These are phyloP conservation scores for Syzygium jambos DNA, from an alignment of 345 rosid genomes.

Conservation along the genomic window DNA sequence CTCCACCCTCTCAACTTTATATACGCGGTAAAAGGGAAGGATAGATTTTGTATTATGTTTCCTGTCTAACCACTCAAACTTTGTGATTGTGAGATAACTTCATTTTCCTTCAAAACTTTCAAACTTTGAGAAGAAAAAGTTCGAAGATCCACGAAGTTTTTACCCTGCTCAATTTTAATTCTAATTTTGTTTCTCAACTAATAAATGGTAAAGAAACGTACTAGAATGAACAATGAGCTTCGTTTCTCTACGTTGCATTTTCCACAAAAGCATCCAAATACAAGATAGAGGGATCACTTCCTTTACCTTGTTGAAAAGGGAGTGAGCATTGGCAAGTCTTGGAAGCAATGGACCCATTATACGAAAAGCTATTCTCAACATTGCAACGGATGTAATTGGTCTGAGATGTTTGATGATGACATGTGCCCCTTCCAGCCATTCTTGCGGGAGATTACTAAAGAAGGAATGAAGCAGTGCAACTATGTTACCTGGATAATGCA, in stretches of 20 bases:
- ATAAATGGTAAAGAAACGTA: background rate
- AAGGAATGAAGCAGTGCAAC: conserved; percentile 92
- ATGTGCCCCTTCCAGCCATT: conserved; percentile 96
- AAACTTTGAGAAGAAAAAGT: background rate
- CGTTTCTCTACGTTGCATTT: background rate
- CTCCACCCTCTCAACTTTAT: background rate
- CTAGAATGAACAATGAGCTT: background rate
- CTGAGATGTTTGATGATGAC: conserved; percentile 67
- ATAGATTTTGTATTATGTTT: background rate
- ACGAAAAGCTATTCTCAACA: conserved; percentile 91
- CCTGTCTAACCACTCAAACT: background rate
- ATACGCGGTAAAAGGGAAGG: background rate
- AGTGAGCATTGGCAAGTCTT: conserved; percentile 82
- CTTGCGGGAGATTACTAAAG: conserved; percentile 96
- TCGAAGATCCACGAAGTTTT: background rate
- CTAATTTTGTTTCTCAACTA: background rate
- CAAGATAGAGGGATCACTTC: background rate
- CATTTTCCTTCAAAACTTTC: background rate
- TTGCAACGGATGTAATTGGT: conserved; percentile 87
- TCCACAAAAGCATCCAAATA: background rate
- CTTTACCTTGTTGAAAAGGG: conserved; percentile 84
- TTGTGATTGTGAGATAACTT: too few species aligned
- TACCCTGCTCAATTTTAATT: background rate
- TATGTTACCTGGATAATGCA: conserved; percentile 59
- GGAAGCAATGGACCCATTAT: conserved; percentile 97